phyloP scores from a whole-genome alignment of 1,284 basidiomycete genomes.

The Marasmius tenuissimus region DNA sequence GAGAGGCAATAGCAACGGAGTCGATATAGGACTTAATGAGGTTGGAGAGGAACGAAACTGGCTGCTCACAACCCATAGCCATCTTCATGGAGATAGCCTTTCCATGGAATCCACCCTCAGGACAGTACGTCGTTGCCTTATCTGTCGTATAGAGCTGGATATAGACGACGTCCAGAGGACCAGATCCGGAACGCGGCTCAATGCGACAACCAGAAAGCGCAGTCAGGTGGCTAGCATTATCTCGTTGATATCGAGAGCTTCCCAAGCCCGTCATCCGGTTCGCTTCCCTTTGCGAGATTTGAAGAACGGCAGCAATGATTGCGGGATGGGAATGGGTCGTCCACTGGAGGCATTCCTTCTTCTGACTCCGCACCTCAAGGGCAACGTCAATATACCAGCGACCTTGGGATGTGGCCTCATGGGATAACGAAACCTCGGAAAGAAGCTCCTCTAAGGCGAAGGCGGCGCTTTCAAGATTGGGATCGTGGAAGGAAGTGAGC shows the following conservation, averaged over 20 bases:
- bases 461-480: not conserved
- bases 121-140: constrained; percentile 11
- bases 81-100: constrained; percentile 20
- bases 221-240: constrained; percentile 23
- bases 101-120: constrained; percentile 17
- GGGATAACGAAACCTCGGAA: constrained; percentile 8
- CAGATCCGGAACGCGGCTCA: constrained; percentile 10
- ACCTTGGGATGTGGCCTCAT: not conserved
- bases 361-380: not conserved
- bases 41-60: constrained; percentile 3
- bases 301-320: not conserved
- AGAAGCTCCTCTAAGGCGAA: not conserved
- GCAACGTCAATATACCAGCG: constrained; percentile 6
- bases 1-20: not conserved
- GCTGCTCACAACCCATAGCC: constrained; percentile 12
- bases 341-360: not conserved
- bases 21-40: constrained; percentile 9
- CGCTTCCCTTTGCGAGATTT: constrained; percentile 5
- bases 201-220: constrained; percentile 26
- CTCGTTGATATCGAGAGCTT: constrained; percentile 20
- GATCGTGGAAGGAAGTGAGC: constrained; percentile 15
- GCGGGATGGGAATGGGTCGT: not conserved
- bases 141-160: constrained; percentile 30
- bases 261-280: constrained; percentile 15
- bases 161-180: not conserved